A percentile compares a stretch with the other conserved stretches of the same genome.
Conservation (phyloP, 805 yeast species). For the Kodamaea kakaduensis region DNA sequence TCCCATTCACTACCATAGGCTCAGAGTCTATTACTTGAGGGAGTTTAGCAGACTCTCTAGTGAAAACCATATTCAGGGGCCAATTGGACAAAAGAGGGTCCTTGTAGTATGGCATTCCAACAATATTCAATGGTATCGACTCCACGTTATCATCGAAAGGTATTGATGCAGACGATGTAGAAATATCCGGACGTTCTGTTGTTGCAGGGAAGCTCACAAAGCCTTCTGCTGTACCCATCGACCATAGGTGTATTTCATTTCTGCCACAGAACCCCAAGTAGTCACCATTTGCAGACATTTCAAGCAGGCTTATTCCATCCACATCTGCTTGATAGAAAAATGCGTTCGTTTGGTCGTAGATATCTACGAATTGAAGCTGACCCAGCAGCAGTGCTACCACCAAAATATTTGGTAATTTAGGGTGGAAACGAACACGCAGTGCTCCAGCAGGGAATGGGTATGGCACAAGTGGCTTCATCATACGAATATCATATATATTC, state of each 20-base stretch:
- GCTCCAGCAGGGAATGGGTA: slow-evolving; percentile 91
- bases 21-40: slow-evolving; percentile 26
- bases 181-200: slow-evolving; percentile 53
- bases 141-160: slow-evolving; percentile 15
- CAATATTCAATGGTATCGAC: slow-evolving; percentile 56
- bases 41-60: slow-evolving; percentile 55
- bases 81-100: slow-evolving; percentile 76
- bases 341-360: slow-evolving; percentile 69
- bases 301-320: slow-evolving; percentile 32
- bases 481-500: slow-evolving; percentile 73
- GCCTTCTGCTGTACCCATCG: slow-evolving; percentile 30
- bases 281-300: slow-evolving; percentile 70
- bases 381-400: slow-evolving; percentile 73
- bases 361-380: slow-evolving; percentile 80
- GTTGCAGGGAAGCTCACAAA: slow-evolving; percentile 35
- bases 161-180: slow-evolving; percentile 11
- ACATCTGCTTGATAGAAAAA: slow-evolving; percentile 65
- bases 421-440: slow-evolving; percentile 76
- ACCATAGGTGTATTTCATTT: slow-evolving; percentile 61
- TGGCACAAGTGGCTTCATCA: slow-evolving; percentile 69
- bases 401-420: slow-evolving; percentile 74
- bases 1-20: neutral
- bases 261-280: slow-evolving; percentile 60
- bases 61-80: slow-evolving; percentile 62
- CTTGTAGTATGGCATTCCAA: slow-evolving; percentile 87